These are phyloP conservation scores for Phytophthora palmivora DNA, from an alignment of 352 stramenopile genomes.

Conservation along the genomic window DNA sequence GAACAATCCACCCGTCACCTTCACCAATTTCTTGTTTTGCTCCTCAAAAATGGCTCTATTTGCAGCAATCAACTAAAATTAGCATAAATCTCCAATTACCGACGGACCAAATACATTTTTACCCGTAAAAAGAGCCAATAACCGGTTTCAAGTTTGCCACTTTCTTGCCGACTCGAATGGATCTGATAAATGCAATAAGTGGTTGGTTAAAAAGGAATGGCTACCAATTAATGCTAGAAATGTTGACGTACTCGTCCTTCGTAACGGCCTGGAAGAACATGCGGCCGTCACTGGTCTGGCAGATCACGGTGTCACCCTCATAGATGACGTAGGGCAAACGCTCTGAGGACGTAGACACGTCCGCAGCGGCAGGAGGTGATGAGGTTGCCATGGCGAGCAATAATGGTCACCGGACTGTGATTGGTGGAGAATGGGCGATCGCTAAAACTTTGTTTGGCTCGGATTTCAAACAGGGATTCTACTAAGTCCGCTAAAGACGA, in stretches of 20 bases:
- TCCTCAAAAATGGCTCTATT: conserved; percentile 84
- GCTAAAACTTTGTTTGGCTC: no score
- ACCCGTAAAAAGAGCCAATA: conserved; percentile 79
- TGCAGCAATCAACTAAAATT: no score
- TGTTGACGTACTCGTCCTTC: conserved; percentile 65
- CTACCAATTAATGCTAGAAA: background rate
- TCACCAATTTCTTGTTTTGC: conserved; percentile 82
- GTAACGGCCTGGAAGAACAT: conserved; percentile 87
- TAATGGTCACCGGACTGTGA: conserved; percentile 20
- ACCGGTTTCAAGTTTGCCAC: conserved; percentile 70
- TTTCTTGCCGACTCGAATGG: conserved; percentile 87
- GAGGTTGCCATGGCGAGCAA: conserved; percentile 16
- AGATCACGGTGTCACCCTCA: conserved; percentile 89
- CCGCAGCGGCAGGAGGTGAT: conserved; percentile 1
- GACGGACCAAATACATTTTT: no score
- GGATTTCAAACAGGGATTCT: no score
- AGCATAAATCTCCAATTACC: no score
- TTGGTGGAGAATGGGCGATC: no score
- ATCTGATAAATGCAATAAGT: conserved; percentile 25
- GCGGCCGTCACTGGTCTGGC: conserved; percentile 83
- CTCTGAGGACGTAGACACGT: background rate
- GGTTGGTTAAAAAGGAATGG: background rate
- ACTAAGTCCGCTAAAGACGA: no score
- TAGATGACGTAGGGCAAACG: conserved; percentile 81
- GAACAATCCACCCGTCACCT: conserved; percentile 79